Evolutionary conservation across 192 early-diverging fungal genomes (phyloP).

Genomic region (Linnemannia hyalina): DNA sequence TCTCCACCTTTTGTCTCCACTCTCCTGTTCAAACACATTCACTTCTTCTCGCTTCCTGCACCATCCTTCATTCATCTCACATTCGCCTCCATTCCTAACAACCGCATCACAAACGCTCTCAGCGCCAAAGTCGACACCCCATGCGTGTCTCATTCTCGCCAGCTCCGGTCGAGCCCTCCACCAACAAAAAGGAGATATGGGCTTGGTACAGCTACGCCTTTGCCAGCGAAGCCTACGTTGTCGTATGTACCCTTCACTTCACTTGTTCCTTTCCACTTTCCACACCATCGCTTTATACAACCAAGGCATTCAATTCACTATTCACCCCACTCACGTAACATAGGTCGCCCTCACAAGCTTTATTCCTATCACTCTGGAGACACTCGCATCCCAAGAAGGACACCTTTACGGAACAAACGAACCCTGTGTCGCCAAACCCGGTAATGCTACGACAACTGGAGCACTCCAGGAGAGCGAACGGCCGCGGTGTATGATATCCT

Average conservation of each 20-base stretch:
- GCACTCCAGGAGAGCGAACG: constrained; percentile 7
- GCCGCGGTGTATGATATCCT: constrained; percentile 53
- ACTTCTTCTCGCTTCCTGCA: background rate
- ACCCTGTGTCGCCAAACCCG: constrained; percentile 25
- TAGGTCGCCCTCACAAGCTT: constrained; percentile 58
- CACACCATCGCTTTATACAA: background rate
- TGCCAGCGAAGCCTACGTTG: constrained; percentile 57
- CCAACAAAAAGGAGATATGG: constrained; percentile 42
- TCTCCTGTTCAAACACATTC: background rate
- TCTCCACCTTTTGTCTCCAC: background rate
- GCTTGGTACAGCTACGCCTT: constrained; percentile 60
- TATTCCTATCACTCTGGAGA: constrained; percentile 57
- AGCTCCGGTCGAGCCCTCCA: constrained; percentile 39
- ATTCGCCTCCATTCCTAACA: background rate
- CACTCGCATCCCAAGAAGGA: constrained; percentile 49
- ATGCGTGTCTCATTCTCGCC: constrained; percentile 51
- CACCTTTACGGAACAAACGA: constrained; percentile 47
- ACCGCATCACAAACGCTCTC: background rate
- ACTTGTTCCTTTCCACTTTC: background rate
- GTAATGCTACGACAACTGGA: background rate
- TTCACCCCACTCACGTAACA: background rate
- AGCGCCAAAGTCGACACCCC: background rate
- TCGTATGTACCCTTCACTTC: constrained; percentile 16
- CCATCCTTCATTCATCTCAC: background rate
- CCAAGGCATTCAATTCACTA: background rate